Evolutionary conservation across 139 green algal genomes (phyloP), one percentile per base, ranked within the genome.

Genomic region (Chlorella sp.): DNA sequence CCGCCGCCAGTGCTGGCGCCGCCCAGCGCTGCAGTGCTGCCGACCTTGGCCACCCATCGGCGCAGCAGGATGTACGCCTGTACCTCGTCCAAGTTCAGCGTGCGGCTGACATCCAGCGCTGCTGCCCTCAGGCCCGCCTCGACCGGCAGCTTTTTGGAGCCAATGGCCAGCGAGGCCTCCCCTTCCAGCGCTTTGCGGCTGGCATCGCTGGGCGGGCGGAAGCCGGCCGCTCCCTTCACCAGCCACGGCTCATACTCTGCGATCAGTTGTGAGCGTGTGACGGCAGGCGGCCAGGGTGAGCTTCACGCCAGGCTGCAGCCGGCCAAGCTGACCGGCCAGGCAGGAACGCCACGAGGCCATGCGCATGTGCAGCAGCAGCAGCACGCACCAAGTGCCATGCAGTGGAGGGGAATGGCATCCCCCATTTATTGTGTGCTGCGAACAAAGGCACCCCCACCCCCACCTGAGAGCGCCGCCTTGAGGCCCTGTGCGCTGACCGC

Each of bases 51-150:
- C 22, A 91, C 36, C 87, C 88, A 95, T 20, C 93, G 91, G 73
- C 88, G 90, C 20, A 95, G 81, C 81, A 95, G 81, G 11, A 95
- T 85, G 78, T 95, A 93, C 7, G 87, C 73, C 76, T 95, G 93
- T 14, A 95, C 65, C 86, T 95, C 89, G 83, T 95, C 93, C 62
- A 95, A 70, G 28, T 87, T 77, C 72, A 91, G 73, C 8, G 79
- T 56, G 62, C 54, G 34, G 44, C 67, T 84, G 11, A 91, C 40
- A 32, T 89, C 76, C 1, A 81, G 22, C 1, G 77, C 86, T 3
- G 87, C 77, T 14, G 67, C 26, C 1, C 65, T 54, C 44, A 92
- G 73, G 19, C 73, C 73, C 24, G 89, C 72, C 34, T 88, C 83
- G 6, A 90, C 58, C 0, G 79, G 77, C 43, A 91, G 46, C 54